phyloP scores from a whole-genome alignment of 2,329 filamentous ascomycete species.

The Microascus cirrosus region DNA sequence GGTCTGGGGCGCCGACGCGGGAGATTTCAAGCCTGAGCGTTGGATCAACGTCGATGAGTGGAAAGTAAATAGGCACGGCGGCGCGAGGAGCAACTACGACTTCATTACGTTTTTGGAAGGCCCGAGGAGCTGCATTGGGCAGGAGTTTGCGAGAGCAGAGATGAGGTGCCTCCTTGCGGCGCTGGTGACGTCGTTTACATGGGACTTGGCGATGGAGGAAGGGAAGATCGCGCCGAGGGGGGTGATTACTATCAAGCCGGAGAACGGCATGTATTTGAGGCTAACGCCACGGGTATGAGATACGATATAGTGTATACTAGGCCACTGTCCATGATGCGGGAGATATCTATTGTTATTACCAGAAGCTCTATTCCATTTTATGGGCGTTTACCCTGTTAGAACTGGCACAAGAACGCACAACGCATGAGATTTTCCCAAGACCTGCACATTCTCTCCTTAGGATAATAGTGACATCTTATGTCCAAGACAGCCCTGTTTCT shows the following conservation, averaged over 20 bases:
- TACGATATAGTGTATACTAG: too few relatives aligned
- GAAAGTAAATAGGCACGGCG: constrained; percentile 50
- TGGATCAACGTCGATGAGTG: constrained; percentile 27
- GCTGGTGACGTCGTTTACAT: constrained; percentile 53
- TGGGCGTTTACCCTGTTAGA: too few relatives aligned
- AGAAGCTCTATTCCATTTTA: too few relatives aligned
- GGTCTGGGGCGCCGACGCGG: constrained; percentile 57
- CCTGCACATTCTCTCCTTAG: too few relatives aligned
- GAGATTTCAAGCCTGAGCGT: constrained; percentile 56
- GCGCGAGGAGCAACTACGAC: constrained; percentile 57
- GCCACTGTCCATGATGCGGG: too few relatives aligned
- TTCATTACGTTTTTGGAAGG: constrained; percentile 76
- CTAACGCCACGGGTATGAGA: constrained; percentile 15
- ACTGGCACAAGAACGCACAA: too few relatives aligned
- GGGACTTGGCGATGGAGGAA: constrained; percentile 45
- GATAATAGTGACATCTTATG: too few relatives aligned
- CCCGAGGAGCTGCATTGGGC: constrained; percentile 71
- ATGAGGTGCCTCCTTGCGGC: constrained; percentile 62
- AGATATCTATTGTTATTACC: too few relatives aligned
- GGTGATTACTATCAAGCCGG: constrained; percentile 56
- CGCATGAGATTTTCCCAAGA: too few relatives aligned
- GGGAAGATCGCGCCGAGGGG: constrained; percentile 47
- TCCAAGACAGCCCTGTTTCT: too few relatives aligned
- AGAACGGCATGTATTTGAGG: constrained; percentile 51
- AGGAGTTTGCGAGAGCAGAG: constrained; percentile 61